Percentiles rank a stretch among this genome's conserved stretches.
These are phyloP conservation scores for Penstemon newberryi DNA, from an alignment of 257 asterid genomes.

Conservation along the genomic window DNA sequence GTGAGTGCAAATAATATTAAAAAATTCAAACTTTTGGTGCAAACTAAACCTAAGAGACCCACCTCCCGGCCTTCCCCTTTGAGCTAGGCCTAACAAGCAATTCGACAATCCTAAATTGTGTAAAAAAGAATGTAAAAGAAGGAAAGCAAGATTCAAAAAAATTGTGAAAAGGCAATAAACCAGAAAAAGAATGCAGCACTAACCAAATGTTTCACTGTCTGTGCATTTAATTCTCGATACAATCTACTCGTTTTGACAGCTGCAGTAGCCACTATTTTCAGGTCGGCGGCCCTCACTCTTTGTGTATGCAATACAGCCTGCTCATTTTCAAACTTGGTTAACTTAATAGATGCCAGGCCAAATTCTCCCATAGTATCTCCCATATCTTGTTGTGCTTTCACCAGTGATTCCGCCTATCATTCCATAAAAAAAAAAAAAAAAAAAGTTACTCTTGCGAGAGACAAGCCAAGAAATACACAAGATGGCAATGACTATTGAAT, in stretches of 20 bases:
- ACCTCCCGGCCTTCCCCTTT: not conserved
- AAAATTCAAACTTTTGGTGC: not conserved
- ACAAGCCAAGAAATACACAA: slow-evolving; percentile 6
- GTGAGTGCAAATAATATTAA: slow-evolving; percentile 14
- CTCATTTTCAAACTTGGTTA: slow-evolving; percentile 86
- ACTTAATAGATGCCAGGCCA: slow-evolving; percentile 80
- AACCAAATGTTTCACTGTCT: slow-evolving; percentile 81
- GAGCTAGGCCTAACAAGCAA: not conserved
- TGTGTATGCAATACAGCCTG: slow-evolving; percentile 61
- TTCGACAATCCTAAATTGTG: not conserved
- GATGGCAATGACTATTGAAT: slow-evolving; percentile 13
- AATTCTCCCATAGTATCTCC: slow-evolving; percentile 92
- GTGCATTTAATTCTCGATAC: slow-evolving; percentile 71
- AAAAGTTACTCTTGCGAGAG: slow-evolving; percentile 6
- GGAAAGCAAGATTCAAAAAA: not conserved
- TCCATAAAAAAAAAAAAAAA: slow-evolving; percentile 27
- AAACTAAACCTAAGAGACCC: not conserved
- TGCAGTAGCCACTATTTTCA: slow-evolving; percentile 80
- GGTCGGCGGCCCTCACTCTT: slow-evolving; percentile 74
- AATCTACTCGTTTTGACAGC: slow-evolving; percentile 91
- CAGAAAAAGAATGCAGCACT: slow-evolving; percentile 34
- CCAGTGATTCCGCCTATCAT: slow-evolving; percentile 81
- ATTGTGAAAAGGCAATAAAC: slow-evolving; percentile 15
- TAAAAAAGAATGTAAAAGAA: not conserved
- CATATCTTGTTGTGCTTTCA: slow-evolving; percentile 85